Conservation (phyloP, 768 basidiomycete species). For the Boletus reticulatus region DNA sequence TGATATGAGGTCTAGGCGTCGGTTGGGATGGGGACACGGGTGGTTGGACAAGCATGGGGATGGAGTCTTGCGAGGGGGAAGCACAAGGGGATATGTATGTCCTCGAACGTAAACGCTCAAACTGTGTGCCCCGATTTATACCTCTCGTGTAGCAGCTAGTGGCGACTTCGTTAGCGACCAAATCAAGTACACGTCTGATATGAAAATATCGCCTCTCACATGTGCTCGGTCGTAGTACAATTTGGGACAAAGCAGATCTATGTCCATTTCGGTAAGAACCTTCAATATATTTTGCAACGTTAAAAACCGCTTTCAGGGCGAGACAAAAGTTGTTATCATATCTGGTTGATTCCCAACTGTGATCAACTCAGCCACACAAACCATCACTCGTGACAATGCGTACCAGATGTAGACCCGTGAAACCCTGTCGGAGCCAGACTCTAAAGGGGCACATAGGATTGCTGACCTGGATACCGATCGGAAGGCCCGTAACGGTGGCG, state of each 20-base stretch:
- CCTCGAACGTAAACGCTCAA: slow-evolving; percentile 18
- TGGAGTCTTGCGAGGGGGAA: slow-evolving; percentile 8
- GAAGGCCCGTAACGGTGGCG: slow-evolving; percentile 22
- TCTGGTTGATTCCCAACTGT: slow-evolving; percentile 18
- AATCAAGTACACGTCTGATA: slow-evolving; percentile 34
- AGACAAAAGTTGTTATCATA: slow-evolving; percentile 5
- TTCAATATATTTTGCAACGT: slow-evolving; percentile 16
- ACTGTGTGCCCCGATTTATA: slow-evolving; percentile 30
- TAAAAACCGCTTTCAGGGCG: slow-evolving; percentile 17
- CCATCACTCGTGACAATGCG: slow-evolving; percentile 9
- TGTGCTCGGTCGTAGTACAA: slow-evolving; percentile 29
- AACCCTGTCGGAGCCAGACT: slow-evolving; percentile 9
- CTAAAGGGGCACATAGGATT: slow-evolving; percentile 6
- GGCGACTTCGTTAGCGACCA: slow-evolving; percentile 29
- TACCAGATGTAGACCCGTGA: slow-evolving; percentile 14
- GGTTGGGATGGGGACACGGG: slow-evolving; percentile 28
- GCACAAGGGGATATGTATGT: slow-evolving; percentile 22
- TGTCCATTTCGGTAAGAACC: slow-evolving; percentile 23
- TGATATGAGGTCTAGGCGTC: slow-evolving; percentile 55
- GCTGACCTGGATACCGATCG: slow-evolving; percentile 20
- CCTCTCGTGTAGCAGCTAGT: slow-evolving; percentile 26
- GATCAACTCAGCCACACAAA: slow-evolving; percentile 13
- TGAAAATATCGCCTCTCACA: slow-evolving; percentile 33
- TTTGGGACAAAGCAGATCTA: slow-evolving; percentile 28
- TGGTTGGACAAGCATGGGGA: slow-evolving; percentile 11